Evolutionary conservation across 2,329 filamentous ascomycete species (phyloP).

Genomic region (Aspergillus sp.): DNA sequence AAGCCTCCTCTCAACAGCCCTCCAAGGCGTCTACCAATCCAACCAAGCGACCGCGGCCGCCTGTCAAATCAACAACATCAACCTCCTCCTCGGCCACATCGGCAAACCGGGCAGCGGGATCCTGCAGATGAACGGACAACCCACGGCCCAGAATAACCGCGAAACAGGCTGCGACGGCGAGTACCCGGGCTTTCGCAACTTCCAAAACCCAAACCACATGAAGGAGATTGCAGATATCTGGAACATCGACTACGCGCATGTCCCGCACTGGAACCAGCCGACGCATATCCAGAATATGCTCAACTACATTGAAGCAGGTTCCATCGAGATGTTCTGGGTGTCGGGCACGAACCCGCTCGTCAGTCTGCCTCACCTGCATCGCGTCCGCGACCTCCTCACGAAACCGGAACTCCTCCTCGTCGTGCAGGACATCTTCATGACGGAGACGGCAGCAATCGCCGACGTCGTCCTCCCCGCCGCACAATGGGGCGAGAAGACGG

Average conservation of each 20-base stretch:
- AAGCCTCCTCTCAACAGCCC: conserved; percentile 41
- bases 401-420: conserved; percentile 40
- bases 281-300: conserved; percentile 45
- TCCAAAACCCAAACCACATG: conserved; percentile 41
- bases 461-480: conserved; percentile 45
- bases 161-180: conserved; percentile 47
- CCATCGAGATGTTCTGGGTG: conserved; percentile 46
- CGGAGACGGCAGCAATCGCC: conserved; percentile 42
- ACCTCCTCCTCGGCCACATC: conserved; percentile 42
- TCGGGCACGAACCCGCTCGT: conserved; percentile 46
- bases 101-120: conserved; percentile 43
- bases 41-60: conserved; percentile 47
- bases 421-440: conserved; percentile 44
- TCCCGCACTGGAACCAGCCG: conserved; percentile 46
- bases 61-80: conserved; percentile 50
- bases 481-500: conserved; percentile 46
- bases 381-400: conserved; percentile 36
- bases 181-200: conserved; percentile 44
- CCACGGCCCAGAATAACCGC: conserved; percentile 47
- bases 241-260: conserved; percentile 40
- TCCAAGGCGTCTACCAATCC: conserved; percentile 48
- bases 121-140: conserved; percentile 48
- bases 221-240: conserved; percentile 42
- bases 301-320: conserved; percentile 39
- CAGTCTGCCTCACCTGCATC: conserved; percentile 40